Evolutionary conservation across 2,329 filamentous ascomycete species (phyloP).

Genomic region (Colletotrichum higginsianum): DNA sequence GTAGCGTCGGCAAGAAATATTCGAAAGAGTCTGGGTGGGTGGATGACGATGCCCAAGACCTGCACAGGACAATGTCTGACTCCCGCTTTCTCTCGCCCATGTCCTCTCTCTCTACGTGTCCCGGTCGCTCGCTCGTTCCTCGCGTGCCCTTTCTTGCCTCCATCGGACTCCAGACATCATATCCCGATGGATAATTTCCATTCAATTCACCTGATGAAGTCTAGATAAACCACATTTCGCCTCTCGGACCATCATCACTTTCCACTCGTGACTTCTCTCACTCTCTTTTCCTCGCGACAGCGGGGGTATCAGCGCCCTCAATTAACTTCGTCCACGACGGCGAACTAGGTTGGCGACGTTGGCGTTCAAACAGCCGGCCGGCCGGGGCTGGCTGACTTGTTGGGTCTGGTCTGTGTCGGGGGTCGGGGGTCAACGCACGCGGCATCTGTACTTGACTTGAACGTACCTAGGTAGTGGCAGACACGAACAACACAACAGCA

Average conservation of each 20-base stretch:
- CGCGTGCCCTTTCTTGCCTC: constrained; percentile 29
- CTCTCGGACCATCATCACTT: neutral
- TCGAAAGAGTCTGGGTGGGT: constrained; percentile 12
- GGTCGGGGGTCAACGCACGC: constrained; percentile 11
- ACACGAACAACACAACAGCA: neutral
- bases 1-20: constrained; percentile 17
- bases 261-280: neutral
- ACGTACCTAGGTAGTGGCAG: constrained; percentile 1
- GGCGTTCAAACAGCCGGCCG: constrained; percentile 38
- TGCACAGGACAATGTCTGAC: constrained; percentile 26
- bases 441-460: constrained; percentile 4
- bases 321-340: constrained; percentile 28
- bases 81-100: constrained; percentile 4
- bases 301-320: constrained; percentile 18
- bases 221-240: constrained; percentile 4
- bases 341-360: constrained; percentile 33
- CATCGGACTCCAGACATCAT: constrained; percentile 34
- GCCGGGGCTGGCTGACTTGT: constrained; percentile 37
- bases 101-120: constrained; percentile 21
- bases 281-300: neutral
- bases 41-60: constrained; percentile 23
- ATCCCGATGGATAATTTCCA: constrained; percentile 33
- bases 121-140: constrained; percentile 21
- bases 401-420: constrained; percentile 13
- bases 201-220: constrained; percentile 1